Percentiles rank a stretch among this genome's conserved stretches.
phyloP scores from a whole-genome alignment of 2,329 filamentous ascomycete genomes.

The Xylaria sp. region DNA sequence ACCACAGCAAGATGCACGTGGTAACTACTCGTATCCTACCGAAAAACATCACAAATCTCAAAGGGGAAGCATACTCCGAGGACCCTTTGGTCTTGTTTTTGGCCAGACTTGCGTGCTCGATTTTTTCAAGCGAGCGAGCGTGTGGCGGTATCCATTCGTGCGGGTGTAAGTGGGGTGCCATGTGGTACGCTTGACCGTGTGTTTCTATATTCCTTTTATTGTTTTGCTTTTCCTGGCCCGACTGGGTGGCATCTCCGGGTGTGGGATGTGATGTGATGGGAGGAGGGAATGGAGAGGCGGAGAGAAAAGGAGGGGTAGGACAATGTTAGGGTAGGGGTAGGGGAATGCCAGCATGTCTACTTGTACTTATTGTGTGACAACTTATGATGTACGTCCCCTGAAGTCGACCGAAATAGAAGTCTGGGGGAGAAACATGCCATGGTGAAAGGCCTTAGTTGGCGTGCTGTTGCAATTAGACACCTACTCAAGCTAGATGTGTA shows the following conservation, averaged over 20 bases:
- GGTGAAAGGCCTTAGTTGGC: background rate
- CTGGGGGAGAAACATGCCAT: background rate
- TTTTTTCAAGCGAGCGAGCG: slow-evolving; percentile 5
- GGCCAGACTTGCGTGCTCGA: slow-evolving; percentile 14
- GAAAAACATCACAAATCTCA: background rate
- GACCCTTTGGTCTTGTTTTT: background rate
- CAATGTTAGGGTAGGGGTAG: background rate
- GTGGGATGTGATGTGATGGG: slow-evolving; percentile 9
- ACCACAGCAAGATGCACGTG: too few species aligned
- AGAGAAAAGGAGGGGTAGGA: background rate
- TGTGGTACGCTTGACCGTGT: slow-evolving; percentile 19
- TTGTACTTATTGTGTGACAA: background rate
- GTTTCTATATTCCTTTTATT: slow-evolving; percentile 8
- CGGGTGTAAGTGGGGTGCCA: slow-evolving; percentile 21
- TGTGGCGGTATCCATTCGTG: slow-evolving; percentile 1
- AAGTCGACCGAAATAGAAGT: slow-evolving; percentile 13
- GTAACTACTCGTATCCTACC: background rate
- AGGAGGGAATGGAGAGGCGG: too few species aligned
- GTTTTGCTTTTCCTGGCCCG: slow-evolving; percentile 7
- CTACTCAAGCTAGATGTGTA: too few species aligned
- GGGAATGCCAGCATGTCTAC: too few species aligned
- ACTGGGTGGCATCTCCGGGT: slow-evolving; percentile 9
- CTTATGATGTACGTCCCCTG: background rate
- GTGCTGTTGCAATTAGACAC: background rate
- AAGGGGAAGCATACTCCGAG: slow-evolving; percentile 24